Evolutionary conservation across 805 yeast genomes (phyloP), one percentile per base, ranked within the genome.

Genomic region (Kregervanrija fluxuum): DNA sequence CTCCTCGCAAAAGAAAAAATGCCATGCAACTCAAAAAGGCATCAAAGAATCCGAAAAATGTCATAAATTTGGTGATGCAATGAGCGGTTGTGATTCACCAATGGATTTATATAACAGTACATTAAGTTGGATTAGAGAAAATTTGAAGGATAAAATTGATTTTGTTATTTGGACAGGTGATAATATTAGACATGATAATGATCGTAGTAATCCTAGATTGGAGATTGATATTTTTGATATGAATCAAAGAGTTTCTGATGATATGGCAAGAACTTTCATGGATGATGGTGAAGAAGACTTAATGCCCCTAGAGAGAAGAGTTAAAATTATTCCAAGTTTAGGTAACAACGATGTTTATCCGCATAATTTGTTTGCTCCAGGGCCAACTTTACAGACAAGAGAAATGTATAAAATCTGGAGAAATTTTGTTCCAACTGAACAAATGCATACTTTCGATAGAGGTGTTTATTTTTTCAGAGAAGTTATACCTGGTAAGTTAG

Each of bases 151-250:
- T 60, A 79, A 86, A 51, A 80, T 87, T 40, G 96, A 87, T 60
- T 87, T 87, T 62, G 81, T 87, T 11, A 74, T 87, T 11, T 87
- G 95, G 95, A 86, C 95, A 0, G 96, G 96, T 31, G 96, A 87
- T 63, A 87, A 86, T 54, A 77, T 85, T 38, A 71, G 95, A 45
- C 95, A 86, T 60, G 95, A 86, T 60, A 84, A 82, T 54, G 95
- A 86, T 63, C 69, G 95, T 57, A 59, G 60, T 15, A 65, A 66
- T 55, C 96, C 95, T 2, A 74, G 96, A 67, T 77, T 85, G 1
- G 95, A 86, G 55, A 55, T 57, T 46, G 77, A 80, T 45, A 87
- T 87, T 38, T 77, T 85, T 49, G 82, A 80, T 11, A 72, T 81
- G 77, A 86, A 86, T 57, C 70, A 73, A 49, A 51, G 68, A 28